Evolutionary conservation across 2,329 filamentous ascomycete species (phyloP), one percentile per base, ranked within the genome.

Genomic region (Fusarium mexicanum): DNA sequence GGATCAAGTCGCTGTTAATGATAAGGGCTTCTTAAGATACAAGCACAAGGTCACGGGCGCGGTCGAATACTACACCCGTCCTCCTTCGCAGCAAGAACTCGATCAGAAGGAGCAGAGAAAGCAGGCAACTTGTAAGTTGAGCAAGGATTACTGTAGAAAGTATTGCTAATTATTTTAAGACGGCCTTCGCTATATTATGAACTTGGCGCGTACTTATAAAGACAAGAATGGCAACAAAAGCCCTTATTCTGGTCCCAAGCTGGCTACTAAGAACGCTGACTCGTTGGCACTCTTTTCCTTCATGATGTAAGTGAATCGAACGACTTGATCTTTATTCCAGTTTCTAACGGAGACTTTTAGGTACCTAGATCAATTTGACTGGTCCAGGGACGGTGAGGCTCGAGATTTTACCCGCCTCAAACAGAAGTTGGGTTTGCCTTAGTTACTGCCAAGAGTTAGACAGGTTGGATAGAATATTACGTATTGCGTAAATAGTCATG

Each of bases 121-220:
- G 13, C 64, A 67, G 20, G 64, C 44, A 20, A 44, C 62, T 4
- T 67, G 62, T 65, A 24, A 64, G 62, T 63, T 14, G 0, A 8
- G 2, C 3, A 3, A 12, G 4, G 0, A 3, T 3, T 2, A 46
- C 9, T 20, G 1, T 5, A 3, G 4, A 14, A 38, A 18, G 1
- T 1, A 11, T 6, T 6, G 22, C 40, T 63, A 3, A 31, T 22
- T 0, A 9, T 4, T 20, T 24, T 1, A 1, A 64, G 62, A 67
- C 4, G 61, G 64, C 1, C 33, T 67, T 3, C 14, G 20, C 2
- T 31, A 11, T 5, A 7, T 33, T 1, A 67, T 67, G 44, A 59
- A 67, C 16, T 54, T 67, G 16, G 64, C 61, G 1, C 26, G 35
- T 6, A 17, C 37, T n/a, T 44, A 31, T 5, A 65, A 29, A 5